Evolutionary conservation across 768 basidiomycete genomes (phyloP), one percentile per base, ranked within the genome.

Genomic region (Mrakia blollopis): DNA sequence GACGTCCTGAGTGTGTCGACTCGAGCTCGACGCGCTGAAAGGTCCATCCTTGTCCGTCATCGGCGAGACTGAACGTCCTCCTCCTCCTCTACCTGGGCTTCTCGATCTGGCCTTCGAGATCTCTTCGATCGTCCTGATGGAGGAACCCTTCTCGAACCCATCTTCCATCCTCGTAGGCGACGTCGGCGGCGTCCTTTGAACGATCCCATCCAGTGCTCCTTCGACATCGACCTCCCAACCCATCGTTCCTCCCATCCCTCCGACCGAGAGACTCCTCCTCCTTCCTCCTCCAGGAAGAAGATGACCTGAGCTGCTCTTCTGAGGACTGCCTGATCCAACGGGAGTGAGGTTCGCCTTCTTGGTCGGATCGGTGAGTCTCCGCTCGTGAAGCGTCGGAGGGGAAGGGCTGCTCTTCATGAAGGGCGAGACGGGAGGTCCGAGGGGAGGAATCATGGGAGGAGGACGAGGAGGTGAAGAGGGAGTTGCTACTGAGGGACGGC

Each of bases 191-290:
- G 30, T 50, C 61, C 35, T n/a, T 25, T 67, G 62, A 25, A 65
- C 41, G 61, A 77, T 77, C 9, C 76, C 76, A 39, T 77, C 76
- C 14, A 77, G 54, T 35, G 72, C 39, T 23, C 71, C 76, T 50
- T 77, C 76, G 62, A 77, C 63, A 21, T 77, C 76, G 61, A 57
- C 28, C 35, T 77, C 76, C 76, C 76, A 77, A 16, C 47, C 35
- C 44, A n/a, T 68, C 30, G 62, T 30, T 23, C 35, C 73, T 6
- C 62, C 50, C n/a, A 67, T 14, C 28, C 23, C 73, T 39, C 73
- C 63, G 28, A 77, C 57, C 28, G 76, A 77, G 50, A 77, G 41
- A 57, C 71, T 77, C 23, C 69, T 63, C 2, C 63, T 44, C 25
- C 72, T 41, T 10, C n/a, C 35, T 8, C n/a, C 50, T 23, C 13